A percentile compares a stretch with the other conserved stretches of the same genome.
Evolutionary conservation across 805 yeast species (phyloP).

Genomic region (Brettanomyces anomalus): DNA sequence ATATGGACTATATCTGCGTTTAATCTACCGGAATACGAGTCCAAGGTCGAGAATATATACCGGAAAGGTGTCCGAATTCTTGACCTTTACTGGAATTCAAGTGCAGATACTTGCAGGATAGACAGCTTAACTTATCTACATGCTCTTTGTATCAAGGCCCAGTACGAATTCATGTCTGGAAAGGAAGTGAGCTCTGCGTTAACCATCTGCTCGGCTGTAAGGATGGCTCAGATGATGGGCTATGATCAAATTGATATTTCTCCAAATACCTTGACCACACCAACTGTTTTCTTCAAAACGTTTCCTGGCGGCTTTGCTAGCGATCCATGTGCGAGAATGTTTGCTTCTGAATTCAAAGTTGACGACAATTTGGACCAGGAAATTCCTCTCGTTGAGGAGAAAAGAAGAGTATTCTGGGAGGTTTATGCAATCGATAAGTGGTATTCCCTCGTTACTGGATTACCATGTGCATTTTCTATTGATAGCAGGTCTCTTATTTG

Average conservation of each 20-base stretch:
- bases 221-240: conserved; percentile 22
- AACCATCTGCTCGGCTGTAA: conserved; percentile 18
- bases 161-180: conserved; percentile 19
- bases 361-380: conserved; percentile 19
- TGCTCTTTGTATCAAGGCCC: conserved; percentile 16
- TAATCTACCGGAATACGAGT: conserved; percentile 11
- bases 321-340: neutral
- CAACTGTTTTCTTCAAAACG: conserved; percentile 11
- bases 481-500: conserved; percentile 20
- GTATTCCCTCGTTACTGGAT: conserved; percentile 24
- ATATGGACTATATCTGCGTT: conserved; percentile 17
- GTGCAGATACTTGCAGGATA: conserved; percentile 8
- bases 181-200: conserved; percentile 20
- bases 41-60: conserved; percentile 13
- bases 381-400: conserved; percentile 20
- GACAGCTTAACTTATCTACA: conserved; percentile 19
- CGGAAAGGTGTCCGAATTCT: conserved; percentile 9
- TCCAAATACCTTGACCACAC: conserved; percentile 10
- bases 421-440: conserved; percentile 23
- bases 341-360: conserved; percentile 5
- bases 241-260: conserved; percentile 24
- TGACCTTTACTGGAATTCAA: conserved; percentile 13
- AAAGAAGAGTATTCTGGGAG: conserved; percentile 25
- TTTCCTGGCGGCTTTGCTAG: conserved; percentile 5
- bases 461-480: conserved; percentile 22